Base-by-base conservation (phyloP, 495 filamentous ascomycete species). In the Talaromyces trachyspermus region DNA sequence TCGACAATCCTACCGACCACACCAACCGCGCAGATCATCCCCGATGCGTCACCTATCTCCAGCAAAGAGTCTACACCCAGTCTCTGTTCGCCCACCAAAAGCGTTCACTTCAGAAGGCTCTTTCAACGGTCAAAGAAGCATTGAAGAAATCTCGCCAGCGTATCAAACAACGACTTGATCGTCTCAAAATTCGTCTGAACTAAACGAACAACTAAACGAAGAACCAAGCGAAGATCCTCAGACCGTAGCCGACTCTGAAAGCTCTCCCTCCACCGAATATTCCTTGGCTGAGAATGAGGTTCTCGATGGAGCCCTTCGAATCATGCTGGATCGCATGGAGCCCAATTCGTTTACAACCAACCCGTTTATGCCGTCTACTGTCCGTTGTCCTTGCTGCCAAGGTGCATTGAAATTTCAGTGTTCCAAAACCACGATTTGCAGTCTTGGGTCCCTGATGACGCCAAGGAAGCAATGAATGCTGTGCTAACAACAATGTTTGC, bases 331-430 rank as follows among this genome's bases (percentile, higher is more conserved):
- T 26, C 44, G 44, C 18, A 12, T 26, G 41, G 14, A 24, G 10
- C 26, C 12, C 41, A 24, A 43, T 1, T n/a, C 10, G 14, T 29
- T 37, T 29, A 19, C 7, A 37, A 12, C 20, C 17, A 9, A 1
- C 14, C 29, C 5, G 6, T 10, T 26, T 29, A 11, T 9, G 37
- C 27, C 14, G 14, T 5, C n/a, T 6, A n/a, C 44, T 11, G 23
- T 46, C 9, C 44, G 44, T 36, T 46, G 44, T 46, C 44, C 44
- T 15, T 46, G 44, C 29, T 46, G 44, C 29, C 11, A 18, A 7
- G 44, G 22, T 33, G 18, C 18, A 17, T 20, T 46, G 23, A 42
- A 42, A 23, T 12, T 42, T 29, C 29, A 33, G 15, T 46, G 44
- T 29, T 14, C 7, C 17, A 19, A 25, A 30, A 30, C 20, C 44